Evolutionary conservation across 768 basidiomycete genomes (phyloP), one percentile per base, ranked within the genome.

Genomic region (Cytidiella melzeri): DNA sequence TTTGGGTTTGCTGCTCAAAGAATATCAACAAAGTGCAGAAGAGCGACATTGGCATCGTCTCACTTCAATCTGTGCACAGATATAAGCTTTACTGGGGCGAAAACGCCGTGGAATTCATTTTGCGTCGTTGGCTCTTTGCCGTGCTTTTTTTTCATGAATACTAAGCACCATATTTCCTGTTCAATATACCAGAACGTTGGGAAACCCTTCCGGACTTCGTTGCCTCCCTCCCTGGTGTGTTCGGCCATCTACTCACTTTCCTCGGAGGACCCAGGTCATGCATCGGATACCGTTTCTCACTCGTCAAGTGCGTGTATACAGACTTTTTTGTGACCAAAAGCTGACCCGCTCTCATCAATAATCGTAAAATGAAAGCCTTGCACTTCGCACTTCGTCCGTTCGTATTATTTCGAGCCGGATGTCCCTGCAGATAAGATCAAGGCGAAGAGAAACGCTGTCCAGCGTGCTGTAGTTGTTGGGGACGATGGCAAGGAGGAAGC

Each of bases 231-330:
- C 84, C 84, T 9, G 79, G 82, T 5, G 69, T 84, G 1, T 83
- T 76, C 75, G 73, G 74, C 15, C 74, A 83, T 54, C 56, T 79
- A 55, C 58, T 84, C 18, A 75, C 78, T 0, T 87, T 87, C 71
- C 55, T 81, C 2, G 80, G 79, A 19, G 84, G 84, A 1, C 77
- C 79, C 13, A 71, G 75, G 23, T 72, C 80, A 0, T 87, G 84
- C 48, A 83, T 85, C 28, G 82, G 83, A 0, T 84, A 77, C 59
- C 73, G 79, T 2, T 85, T 85, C 57, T 72, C 84, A 6, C 59
- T 84, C 15, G 68, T 76, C 21, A 80, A 81, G 77, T 81, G 52
- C 36, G 77, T 69, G 18, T 3, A 11, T 36, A 23, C 47, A 4
- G 37, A 2, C 27, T 43, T 25, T 19, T 15, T 40, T 24, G 19